Conservation (phyloP, 2,329 filamentous ascomycete species). For the Rhynchosporium secalis region DNA sequence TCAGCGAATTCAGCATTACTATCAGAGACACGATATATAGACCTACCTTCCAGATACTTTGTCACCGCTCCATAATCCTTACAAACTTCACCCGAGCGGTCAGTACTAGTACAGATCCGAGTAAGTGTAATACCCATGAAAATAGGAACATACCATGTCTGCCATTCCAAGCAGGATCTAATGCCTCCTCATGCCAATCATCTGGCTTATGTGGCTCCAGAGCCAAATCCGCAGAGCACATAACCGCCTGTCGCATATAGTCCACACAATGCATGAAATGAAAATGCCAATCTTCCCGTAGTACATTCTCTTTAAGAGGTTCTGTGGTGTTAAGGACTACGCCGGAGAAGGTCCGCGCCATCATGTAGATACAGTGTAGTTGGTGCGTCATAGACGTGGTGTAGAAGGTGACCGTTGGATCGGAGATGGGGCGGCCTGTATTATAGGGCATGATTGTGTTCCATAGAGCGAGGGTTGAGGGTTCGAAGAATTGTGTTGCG, state of each 20-base stretch:
- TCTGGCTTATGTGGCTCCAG: slow-evolving; percentile 9
- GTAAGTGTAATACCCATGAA: neutral
- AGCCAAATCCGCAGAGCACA: slow-evolving; percentile 9
- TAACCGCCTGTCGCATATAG: slow-evolving; percentile 9
- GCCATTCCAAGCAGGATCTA: slow-evolving; percentile 7
- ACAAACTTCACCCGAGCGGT: neutral
- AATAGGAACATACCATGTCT: neutral
- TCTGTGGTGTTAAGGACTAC: neutral
- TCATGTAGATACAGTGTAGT: slow-evolving; percentile 12
- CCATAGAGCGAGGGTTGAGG: slow-evolving; percentile 3
- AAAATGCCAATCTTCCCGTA: slow-evolving; percentile 4
- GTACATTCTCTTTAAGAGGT: neutral
- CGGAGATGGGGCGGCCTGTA: neutral
- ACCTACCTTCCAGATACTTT: slow-evolving; percentile 4
- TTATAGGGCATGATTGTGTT: neutral
- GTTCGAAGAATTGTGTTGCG: neutral
- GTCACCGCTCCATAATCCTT: slow-evolving; percentile 8
- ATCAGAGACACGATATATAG: neutral
- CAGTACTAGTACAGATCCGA: neutral
- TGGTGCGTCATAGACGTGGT: slow-evolving; percentile 8
- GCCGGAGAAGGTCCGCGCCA: slow-evolving; percentile 9
- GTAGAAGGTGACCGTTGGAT: neutral
- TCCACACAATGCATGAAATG: slow-evolving; percentile 15
- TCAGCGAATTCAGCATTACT: neutral
- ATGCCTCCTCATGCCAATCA: slow-evolving; percentile 2